Evolutionary conservation across 345 rosid species (phyloP), one percentile per base, ranked within the genome.

Genomic region (Camelina neglecta): DNA sequence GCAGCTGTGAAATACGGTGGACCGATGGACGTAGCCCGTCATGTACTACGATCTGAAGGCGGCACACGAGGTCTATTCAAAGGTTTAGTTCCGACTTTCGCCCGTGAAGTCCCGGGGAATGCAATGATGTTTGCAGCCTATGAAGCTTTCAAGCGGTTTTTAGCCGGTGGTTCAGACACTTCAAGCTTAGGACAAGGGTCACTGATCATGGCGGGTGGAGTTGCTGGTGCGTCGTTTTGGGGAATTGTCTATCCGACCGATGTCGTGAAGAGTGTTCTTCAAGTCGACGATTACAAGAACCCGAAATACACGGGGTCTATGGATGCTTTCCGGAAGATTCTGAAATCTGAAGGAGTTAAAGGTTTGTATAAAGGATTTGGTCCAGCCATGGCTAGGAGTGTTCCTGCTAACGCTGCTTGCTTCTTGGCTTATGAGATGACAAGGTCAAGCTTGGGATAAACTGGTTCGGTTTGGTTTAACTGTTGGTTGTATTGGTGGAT

Each of bases 331-430:
- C 78, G 81, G 42, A 93, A 85, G 87, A 89, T 91, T 53, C 69
- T 89, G 71, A 89, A 87, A 20, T 76, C 92, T 0, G 98, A 96
- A 76, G 97, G 99, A 36, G 81, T 84, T 64, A 96, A 93, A 81
- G 99, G 99, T 57, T 75, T 96, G 77, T 96, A 93, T 87, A 93
- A 84, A 79, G 99, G 99, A 29, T 96, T 96, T 26, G 90, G 96
- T 58, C 94, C 98, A 33, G 98, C 99, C 50, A 90, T 96, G 99
- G 96, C 84, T 11, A 84, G 97, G 69, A 96, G 99, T 71, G 82
- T 96, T 48, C 98, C 98, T 31, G 99, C 99, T 20, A 96, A 96
- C 85, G 98, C 97, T 39, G 99, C 97, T 15, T 93, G 97, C 76
- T 96, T 96, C 95, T 84, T 93, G 88, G 98, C 91, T 8, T 91